A percentile compares a stretch with the other conserved stretches of the same genome.
phyloP scores from a whole-genome alignment of 345 rosid genomes.

The Cochlearia excelsa region DNA sequence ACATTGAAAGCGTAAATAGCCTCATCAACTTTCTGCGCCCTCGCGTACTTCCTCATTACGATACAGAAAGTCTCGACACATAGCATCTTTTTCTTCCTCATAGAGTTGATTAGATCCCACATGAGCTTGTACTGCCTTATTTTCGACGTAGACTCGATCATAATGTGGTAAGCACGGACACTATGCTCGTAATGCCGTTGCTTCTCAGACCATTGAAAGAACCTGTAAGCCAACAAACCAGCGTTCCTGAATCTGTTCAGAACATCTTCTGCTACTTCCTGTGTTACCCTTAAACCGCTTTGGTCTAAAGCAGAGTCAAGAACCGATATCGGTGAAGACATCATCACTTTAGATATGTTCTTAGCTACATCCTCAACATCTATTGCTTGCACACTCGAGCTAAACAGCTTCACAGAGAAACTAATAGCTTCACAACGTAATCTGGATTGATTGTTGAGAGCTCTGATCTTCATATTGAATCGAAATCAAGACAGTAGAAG shows the following conservation, averaged over 20 bases:
- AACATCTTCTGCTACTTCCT: conserved; percentile 61
- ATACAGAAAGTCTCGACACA: conserved; percentile 86
- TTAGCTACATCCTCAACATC: conserved; percentile 44
- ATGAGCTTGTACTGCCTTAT: conserved; percentile 78
- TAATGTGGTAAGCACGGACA: conserved; percentile 60
- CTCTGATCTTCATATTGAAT: conserved; percentile 24
- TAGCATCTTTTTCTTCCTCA: conserved; percentile 63
- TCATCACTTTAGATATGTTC: conserved; percentile 58
- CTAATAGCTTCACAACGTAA: conserved; percentile 26
- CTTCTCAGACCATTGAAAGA: conserved; percentile 93
- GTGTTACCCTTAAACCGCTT: conserved; percentile 54
- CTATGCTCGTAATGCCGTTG: conserved; percentile 68
- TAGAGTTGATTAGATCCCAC: conserved; percentile 81
- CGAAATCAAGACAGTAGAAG: conserved; percentile 2
- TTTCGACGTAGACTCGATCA: conserved; percentile 75
- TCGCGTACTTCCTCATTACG: conserved; percentile 79
- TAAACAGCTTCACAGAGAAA: conserved; percentile 33
- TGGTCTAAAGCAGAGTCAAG: conserved; percentile 76
- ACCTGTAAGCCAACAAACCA: conserved; percentile 76
- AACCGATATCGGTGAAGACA: conserved; percentile 53
- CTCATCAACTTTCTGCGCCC: conserved; percentile 77
- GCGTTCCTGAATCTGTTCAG: conserved; percentile 70
- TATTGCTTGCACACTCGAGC: conserved; percentile 36
- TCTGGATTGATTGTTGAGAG: conserved; percentile 11
- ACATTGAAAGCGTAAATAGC: conserved; percentile 78